phyloP scores from a whole-genome alignment of 1,284 basidiomycete species.

The Ustilago curta region DNA sequence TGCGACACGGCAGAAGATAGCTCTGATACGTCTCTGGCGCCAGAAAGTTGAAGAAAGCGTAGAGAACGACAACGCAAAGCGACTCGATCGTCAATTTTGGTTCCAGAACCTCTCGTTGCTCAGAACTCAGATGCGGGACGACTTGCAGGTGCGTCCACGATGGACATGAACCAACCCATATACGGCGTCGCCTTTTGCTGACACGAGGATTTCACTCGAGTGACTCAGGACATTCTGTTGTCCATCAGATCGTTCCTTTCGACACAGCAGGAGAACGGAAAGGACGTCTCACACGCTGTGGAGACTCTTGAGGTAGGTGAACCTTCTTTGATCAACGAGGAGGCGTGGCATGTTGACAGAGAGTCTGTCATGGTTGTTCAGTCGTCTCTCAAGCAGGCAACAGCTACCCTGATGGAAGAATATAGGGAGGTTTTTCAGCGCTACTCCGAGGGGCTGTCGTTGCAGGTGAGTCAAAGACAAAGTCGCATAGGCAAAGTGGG shows the following conservation, averaged over 20 bases:
- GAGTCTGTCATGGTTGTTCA: background rate
- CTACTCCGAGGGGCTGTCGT: conserved; percentile 3
- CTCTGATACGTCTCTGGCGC: conserved; percentile 13
- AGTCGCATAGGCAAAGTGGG: background rate
- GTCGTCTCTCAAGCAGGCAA: conserved; percentile 9
- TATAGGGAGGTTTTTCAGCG: background rate
- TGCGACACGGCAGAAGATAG: conserved; percentile 23
- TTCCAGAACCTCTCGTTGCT: conserved; percentile 1
- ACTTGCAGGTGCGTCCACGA: conserved; percentile 9
- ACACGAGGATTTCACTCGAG: background rate
- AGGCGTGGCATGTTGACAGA: background rate
- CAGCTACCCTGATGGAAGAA: background rate
- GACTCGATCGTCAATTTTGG: conserved; percentile 21
- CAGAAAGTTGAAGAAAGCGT: conserved; percentile 3
- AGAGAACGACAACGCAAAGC: conserved; percentile 4
- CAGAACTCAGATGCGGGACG: background rate
- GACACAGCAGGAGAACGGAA: background rate
- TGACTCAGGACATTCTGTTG: conserved; percentile 1
- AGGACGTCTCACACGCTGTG: conserved; percentile 1
- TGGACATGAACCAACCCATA: too few species aligned
- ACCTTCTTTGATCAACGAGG: background rate
- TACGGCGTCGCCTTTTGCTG: background rate
- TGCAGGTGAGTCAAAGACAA: conserved; percentile 13
- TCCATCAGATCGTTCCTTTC: background rate
- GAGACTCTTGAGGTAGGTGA: conserved; percentile 9